phyloP scores from a whole-genome alignment of 108 stramenopile genomes.

The Nitzschia putrida region DNA sequence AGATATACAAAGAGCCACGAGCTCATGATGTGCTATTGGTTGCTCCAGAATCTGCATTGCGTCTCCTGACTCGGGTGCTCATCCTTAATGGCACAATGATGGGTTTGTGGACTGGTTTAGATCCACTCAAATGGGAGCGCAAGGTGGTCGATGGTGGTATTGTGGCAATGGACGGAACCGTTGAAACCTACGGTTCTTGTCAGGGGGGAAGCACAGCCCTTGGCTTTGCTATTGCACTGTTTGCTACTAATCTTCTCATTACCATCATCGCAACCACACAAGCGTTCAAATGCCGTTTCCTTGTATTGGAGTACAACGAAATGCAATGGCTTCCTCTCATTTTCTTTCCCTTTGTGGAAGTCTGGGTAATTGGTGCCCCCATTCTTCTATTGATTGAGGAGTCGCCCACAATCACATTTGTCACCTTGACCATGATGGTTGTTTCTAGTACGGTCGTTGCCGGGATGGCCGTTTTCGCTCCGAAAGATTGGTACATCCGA shows the following conservation, averaged over 20 bases:
- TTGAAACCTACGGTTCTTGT: constrained; percentile 37
- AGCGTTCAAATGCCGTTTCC: constrained; percentile 30
- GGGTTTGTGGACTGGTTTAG: constrained; percentile 31
- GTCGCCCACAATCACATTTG: constrained; percentile 27
- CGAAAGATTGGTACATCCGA: constrained; percentile 45
- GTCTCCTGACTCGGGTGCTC: constrained; percentile 13
- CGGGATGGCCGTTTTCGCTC: constrained; percentile 29
- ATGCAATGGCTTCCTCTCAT: constrained; percentile 38
- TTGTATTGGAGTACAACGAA: constrained; percentile 42
- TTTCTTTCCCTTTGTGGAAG: constrained; percentile 35
- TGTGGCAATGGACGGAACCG: constrained; percentile 5
- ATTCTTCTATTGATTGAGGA: constrained; percentile 18
- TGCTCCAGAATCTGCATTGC: constrained; percentile 1
- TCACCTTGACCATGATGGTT: constrained; percentile 22
- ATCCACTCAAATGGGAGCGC: constrained; percentile 37
- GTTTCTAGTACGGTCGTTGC: constrained; percentile 11
- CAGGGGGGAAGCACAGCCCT: background rate
- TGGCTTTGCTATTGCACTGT: constrained; percentile 20
- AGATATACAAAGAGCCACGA: constrained; percentile 33
- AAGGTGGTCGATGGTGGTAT: constrained; percentile 20
- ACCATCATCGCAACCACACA: constrained; percentile 24
- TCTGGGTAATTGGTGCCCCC: constrained; percentile 34
- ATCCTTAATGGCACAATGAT: constrained; percentile 36
- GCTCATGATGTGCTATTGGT: constrained; percentile 24
- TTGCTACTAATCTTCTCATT: constrained; percentile 19